Conservation (phyloP, 495 filamentous ascomycete genomes). For the Tuber brumale region DNA sequence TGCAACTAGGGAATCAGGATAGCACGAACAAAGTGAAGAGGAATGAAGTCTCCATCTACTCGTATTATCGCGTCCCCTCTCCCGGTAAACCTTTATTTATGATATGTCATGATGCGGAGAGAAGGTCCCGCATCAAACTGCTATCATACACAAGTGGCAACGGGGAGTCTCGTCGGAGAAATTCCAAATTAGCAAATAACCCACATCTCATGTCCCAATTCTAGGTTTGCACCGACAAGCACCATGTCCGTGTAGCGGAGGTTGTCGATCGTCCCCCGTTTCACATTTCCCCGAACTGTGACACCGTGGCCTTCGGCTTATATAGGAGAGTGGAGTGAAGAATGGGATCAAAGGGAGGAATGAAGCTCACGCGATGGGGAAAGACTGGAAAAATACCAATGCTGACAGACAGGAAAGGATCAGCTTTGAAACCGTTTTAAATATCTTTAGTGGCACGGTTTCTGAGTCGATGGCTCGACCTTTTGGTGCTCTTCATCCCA, state of each 20-base stretch:
- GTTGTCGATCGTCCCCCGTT: neutral
- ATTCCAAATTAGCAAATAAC: neutral
- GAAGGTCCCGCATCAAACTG: neutral
- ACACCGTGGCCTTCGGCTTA: constrained; percentile 1
- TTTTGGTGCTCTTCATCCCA: neutral
- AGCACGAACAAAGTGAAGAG: neutral
- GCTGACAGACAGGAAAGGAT: neutral
- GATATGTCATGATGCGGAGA: constrained; percentile 4
- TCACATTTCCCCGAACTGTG: neutral
- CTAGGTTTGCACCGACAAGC: neutral
- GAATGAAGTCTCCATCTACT: neutral
- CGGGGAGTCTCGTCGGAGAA: neutral
- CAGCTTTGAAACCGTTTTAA: neutral
- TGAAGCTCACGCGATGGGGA: neutral
- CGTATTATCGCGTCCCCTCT: neutral
- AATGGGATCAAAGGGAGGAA: neutral
- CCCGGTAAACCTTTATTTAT: neutral
- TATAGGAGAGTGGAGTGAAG: neutral
- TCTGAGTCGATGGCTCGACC: neutral
- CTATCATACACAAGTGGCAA: neutral
- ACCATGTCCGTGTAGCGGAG: neutral
- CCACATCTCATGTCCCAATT: neutral
- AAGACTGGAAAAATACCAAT: neutral
- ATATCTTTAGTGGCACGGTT: neutral
- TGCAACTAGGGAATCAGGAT: neutral